Percentiles rank a stretch among this genome's conserved stretches.
These are phyloP conservation scores for Sherardia arvensis DNA, from an alignment of 257 asterid species.

Conservation along the genomic window DNA sequence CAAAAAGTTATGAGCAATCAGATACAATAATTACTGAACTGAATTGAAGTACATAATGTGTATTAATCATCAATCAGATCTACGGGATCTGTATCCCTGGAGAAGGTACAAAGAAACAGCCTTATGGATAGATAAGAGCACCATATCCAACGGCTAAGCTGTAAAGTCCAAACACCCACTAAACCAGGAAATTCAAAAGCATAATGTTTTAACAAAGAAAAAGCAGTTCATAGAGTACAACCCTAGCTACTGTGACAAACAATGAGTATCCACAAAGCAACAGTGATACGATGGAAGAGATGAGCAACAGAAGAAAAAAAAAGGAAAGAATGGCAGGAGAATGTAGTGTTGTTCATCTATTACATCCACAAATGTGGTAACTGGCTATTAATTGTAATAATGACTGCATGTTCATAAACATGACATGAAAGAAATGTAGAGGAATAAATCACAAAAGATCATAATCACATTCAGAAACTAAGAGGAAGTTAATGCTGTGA, in stretches of 20 bases:
- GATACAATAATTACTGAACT: background rate
- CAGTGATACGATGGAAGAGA: too few species aligned
- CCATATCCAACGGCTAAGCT: background rate
- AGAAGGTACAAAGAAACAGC: background rate
- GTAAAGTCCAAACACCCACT: background rate
- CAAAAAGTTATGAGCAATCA: background rate
- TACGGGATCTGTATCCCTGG: background rate
- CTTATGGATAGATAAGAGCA: background rate
- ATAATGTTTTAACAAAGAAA: too few species aligned
- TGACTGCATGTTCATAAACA: background rate
- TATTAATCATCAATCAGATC: background rate
- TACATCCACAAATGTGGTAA: background rate
- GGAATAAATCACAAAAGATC: too few species aligned
- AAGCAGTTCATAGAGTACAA: too few species aligned
- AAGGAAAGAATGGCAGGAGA: too few species aligned
- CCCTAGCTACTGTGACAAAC: too few species aligned
- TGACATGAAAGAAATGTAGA: too few species aligned
- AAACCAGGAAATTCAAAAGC: background rate
- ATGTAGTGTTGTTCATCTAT: too few species aligned
- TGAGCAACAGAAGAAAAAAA: too few species aligned
- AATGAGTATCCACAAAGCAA: too few species aligned
- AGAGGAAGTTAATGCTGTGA: too few species aligned
- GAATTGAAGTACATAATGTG: background rate
- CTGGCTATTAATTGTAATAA: background rate
- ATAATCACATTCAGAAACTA: too few species aligned